Evolutionary conservation across 352 stramenopile species (phyloP), one percentile per base, ranked within the genome.

Genomic region (Globisporangium camurandrum): DNA sequence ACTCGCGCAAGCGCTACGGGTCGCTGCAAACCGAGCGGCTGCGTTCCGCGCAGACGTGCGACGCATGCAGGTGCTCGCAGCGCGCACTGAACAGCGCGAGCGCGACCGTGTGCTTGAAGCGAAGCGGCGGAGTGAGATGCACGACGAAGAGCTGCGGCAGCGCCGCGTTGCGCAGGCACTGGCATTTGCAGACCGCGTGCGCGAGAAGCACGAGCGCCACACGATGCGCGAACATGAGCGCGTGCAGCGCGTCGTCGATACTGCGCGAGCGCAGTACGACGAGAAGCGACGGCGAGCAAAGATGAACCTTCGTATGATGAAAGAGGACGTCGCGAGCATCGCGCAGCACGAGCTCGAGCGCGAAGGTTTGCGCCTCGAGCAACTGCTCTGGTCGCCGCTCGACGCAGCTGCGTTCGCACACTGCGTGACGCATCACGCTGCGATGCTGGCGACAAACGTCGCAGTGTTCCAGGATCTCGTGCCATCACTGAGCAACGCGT

Each of bases 91-190:
- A 0, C 51, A 40, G 20, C 75, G 69, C 26, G 55, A 72, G 36
- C 51, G 61, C 5, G 52, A 74, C 16, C 64, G 55, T 9, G 40
- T 86, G 0, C 41, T 62, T 20, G 78, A 89, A 55, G 78, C 78
- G 0, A 63, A 57, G n/a, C 66, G 66, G 17, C 70, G 78, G 0
- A 75, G 68, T 33, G 40, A 68, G 10, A 86, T 89, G 75, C 67
- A 75, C 31, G 71, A 86, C 22, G 78, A 89, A 61, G 78, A 89
- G 49, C 70, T 69, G 24, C 49, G 43, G 4, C 71, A 87, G 34
- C 66, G 57, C 5, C 69, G 78, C 11, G 36, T 78, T 22, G 49
- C 69, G 8, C 62, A 73, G 34, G 49, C 59, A n/a, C 51, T 67
- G 14, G 39, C 69, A 9, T 45, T 68, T 14, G 40, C 56, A 7